Percentiles rank a stretch among this genome's conserved stretches.
These are phyloP conservation scores for Rhipidocladum racemiflorum DNA, from an alignment of 176 grass and related monocot genomes.

Conservation along the genomic window DNA sequence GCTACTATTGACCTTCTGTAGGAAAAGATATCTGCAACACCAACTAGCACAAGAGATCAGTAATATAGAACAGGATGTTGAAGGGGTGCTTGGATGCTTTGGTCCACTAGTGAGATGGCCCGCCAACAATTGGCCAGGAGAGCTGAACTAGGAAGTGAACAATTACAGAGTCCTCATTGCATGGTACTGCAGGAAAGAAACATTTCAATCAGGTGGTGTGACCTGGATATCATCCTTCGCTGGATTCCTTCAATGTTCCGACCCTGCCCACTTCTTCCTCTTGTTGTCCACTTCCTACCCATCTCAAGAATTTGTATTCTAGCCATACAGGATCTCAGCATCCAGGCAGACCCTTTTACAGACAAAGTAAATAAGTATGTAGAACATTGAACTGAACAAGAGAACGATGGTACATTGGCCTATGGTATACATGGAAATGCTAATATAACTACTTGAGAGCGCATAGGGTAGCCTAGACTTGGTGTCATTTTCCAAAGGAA, in stretches of 20 bases:
- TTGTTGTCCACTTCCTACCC: conserved; percentile 58
- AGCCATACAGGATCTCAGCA: conserved; percentile 55
- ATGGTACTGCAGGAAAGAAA: conserved; percentile 31
- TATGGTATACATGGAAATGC: conserved; percentile 5
- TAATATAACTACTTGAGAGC: neutral
- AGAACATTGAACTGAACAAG: conserved; percentile 32
- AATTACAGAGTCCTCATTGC: conserved; percentile 33
- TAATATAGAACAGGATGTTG: conserved; percentile 22
- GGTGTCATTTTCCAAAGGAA: neutral
- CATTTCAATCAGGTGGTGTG: conserved; percentile 42
- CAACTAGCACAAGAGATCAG: conserved; percentile 26
- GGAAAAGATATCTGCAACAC: conserved; percentile 44
- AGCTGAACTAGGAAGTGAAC: conserved; percentile 51
- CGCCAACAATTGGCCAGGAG: conserved; percentile 13
- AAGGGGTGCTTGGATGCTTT: conserved; percentile 50
- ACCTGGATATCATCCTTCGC: conserved; percentile 46
- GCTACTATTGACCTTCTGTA: conserved; percentile 23
- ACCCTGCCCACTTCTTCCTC: conserved; percentile 39
- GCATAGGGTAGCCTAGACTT: neutral
- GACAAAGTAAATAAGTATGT: conserved; percentile 54
- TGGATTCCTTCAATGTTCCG: conserved; percentile 36
- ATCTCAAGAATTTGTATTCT: conserved; percentile 45
- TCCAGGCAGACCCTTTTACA: conserved; percentile 63
- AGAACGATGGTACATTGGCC: neutral
- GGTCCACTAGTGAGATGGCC: conserved; percentile 18